Conservation (phyloP, 1,284 basidiomycete species). For the Moesziomyces parantarcticus region DNA sequence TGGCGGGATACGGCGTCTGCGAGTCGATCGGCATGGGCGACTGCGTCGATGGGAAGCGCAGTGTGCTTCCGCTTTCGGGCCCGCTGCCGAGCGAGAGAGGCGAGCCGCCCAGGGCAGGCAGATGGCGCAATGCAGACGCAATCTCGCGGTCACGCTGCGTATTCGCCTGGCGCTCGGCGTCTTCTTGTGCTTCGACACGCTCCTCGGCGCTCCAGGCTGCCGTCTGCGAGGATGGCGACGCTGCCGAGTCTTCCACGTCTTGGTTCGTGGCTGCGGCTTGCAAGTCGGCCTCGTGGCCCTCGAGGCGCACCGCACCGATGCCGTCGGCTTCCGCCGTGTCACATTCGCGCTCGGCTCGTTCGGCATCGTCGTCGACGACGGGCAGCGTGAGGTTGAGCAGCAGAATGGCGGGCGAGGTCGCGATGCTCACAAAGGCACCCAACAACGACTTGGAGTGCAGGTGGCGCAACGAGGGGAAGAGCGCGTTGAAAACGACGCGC, state of each 20-base stretch:
- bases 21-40: conserved; percentile 11
- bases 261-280: conserved; percentile 29
- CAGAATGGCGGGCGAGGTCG: conserved; percentile 88
- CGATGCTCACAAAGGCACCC: conserved; percentile 79
- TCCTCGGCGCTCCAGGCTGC: conserved; percentile 29
- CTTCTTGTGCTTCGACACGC: conserved; percentile 24
- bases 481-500: conserved; percentile 62
- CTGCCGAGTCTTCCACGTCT: conserved; percentile 13
- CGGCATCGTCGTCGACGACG: conserved; percentile 75
- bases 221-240: conserved; percentile 7
- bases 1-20: not conserved
- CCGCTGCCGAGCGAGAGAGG: conserved; percentile 38
- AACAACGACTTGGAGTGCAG: conserved; percentile 79
- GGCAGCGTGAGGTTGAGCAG: conserved; percentile 88
- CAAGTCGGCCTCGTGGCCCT: conserved; percentile 45
- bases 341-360: conserved; percentile 68
- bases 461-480: conserved; percentile 87
- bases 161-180: conserved; percentile 31
- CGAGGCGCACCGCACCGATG: conserved; percentile 57
- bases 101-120: conserved; percentile 37
- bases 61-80: not conserved
- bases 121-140: conserved; percentile 43
- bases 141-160: conserved; percentile 46
- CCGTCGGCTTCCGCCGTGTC: conserved; percentile 47
- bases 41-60: conserved; percentile 2